Evolutionary conservation across 2,329 filamentous ascomycete genomes (phyloP), one percentile per base, ranked within the genome.

Genomic region (Pestalotiopsis sp.): DNA sequence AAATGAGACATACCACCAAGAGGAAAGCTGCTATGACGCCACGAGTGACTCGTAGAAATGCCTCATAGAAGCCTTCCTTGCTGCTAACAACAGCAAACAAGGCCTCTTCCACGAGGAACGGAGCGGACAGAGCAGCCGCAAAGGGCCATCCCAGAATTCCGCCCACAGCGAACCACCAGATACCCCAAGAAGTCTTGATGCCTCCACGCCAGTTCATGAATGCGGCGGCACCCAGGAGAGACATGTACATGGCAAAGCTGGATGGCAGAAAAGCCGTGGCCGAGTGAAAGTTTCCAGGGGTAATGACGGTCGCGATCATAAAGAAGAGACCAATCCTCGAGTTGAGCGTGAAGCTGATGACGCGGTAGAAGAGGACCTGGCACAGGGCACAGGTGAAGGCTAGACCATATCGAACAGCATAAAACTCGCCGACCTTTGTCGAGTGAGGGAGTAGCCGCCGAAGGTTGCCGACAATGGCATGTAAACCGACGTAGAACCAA

Each of bases 211-310:
- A 96, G 80, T 97, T 93, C 88, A 99, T 92, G 80, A 98, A 99
- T 0, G 93, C 90, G 1, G 94, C 89, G 67, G 94, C 89, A 12
- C 95, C 96, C 7, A 98, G 84, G 86, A 96, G 96, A 14, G 90
- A 91, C 69, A 91, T 93, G 79, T 97, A 98, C 96, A 99, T 99
- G 76, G 96, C 92, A 77, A 99, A 99, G 79, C 92, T 97, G 9
- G 95, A 97, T 0, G 96, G 96, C 4, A 99, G 84, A 77, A 93
- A 98, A 5, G 95, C 90, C 1, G 92, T 88, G 68, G 93, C 94
- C 4, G 96, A 92, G 80, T 98, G 94, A 78, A 97, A 98, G 86
- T 97, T 97, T 58, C 96, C 96, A 0, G 96, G 93, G 70, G 92
- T 97, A 68, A 91, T 90, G 64, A 93, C 83, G 69, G 92, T 90